These are phyloP conservation scores for Stachybotrys echinatus DNA, from an alignment of 2,329 filamentous ascomycete species.

Conservation along the genomic window DNA sequence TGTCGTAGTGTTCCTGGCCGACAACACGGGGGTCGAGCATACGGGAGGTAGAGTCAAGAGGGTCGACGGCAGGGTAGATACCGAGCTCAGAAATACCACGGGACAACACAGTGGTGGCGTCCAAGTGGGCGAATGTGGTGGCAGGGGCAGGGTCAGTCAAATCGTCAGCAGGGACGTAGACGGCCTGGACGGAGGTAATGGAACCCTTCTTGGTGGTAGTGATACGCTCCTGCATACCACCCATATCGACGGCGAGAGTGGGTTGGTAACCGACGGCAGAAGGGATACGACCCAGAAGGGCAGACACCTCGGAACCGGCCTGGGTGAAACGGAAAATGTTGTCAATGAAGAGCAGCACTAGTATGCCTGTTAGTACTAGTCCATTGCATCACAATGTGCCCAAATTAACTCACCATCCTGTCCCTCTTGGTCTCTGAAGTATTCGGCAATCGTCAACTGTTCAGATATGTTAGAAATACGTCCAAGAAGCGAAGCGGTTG, in stretches of 20 bases:
- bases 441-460: constrained; percentile 65
- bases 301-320: constrained; percentile 99
- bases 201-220: constrained; percentile 99
- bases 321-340: constrained; percentile 99
- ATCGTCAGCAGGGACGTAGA: constrained; percentile 99
- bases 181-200: constrained; percentile 99
- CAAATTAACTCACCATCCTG: constrained; percentile 67
- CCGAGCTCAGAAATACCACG: constrained; percentile 99
- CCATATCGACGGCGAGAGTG: constrained; percentile 97
- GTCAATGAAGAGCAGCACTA: constrained; percentile 99
- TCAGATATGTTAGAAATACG: too few relatives aligned
- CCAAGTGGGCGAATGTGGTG: constrained; percentile 99
- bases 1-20: constrained; percentile 95
- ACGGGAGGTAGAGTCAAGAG: constrained; percentile 98
- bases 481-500: too few relatives aligned
- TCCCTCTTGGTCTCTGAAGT: constrained; percentile 73
- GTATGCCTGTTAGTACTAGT: background rate
- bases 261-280: constrained; percentile 99
- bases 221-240: constrained; percentile 99
- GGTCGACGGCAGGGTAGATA: constrained; percentile 99
- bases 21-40: constrained; percentile 99
- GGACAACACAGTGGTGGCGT: constrained; percentile 99
- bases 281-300: constrained; percentile 97
- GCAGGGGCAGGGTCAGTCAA: constrained; percentile 99
- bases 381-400: background rate